These are phyloP conservation scores for Lecanicillium sp. DNA, from an alignment of 2,329 filamentous ascomycete species.

Conservation along the genomic window DNA sequence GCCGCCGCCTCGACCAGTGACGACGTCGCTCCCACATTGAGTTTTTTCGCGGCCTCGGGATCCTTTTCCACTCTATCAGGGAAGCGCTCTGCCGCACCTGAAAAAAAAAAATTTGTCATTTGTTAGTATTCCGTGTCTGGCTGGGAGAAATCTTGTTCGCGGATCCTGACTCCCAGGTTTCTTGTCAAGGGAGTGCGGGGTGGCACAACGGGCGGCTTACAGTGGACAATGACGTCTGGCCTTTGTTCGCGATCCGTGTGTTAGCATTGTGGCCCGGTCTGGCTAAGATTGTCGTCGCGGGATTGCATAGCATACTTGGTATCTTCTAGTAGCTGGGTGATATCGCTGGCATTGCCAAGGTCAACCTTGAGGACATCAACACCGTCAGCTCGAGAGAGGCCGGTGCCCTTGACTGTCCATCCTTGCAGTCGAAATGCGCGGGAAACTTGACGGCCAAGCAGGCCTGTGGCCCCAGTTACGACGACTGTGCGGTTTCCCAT, in stretches of 20 bases:
- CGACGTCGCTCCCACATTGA: slow-evolving; percentile 69
- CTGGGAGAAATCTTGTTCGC: no score
- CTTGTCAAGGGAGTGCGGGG: not conserved
- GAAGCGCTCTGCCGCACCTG: slow-evolving; percentile 80
- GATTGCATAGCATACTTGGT: slow-evolving; percentile 20
- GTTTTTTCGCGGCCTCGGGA: slow-evolving; percentile 63
- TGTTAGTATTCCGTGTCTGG: not conserved
- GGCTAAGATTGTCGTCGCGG: not conserved
- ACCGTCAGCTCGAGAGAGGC: slow-evolving; percentile 67
- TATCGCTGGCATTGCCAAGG: slow-evolving; percentile 39
- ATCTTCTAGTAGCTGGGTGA: slow-evolving; percentile 45
- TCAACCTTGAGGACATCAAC: slow-evolving; percentile 59
- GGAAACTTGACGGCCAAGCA: slow-evolving; percentile 74
- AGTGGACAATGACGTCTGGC: slow-evolving; percentile 74
- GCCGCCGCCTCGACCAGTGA: slow-evolving; percentile 62
- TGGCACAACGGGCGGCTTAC: slow-evolving; percentile 51
- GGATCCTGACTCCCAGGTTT: no score
- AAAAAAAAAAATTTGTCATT: not conserved
- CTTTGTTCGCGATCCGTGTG: slow-evolving; percentile 33
- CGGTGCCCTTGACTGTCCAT: slow-evolving; percentile 69
- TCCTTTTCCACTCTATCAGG: slow-evolving; percentile 80
- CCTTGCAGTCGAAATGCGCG: slow-evolving; percentile 55
- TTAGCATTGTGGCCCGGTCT: not conserved
- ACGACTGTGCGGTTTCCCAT: slow-evolving; percentile 48
- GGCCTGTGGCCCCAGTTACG: slow-evolving; percentile 77